Base-by-base conservation (phyloP, 805 yeast species). In the Saturnispora ahearnii region DNA sequence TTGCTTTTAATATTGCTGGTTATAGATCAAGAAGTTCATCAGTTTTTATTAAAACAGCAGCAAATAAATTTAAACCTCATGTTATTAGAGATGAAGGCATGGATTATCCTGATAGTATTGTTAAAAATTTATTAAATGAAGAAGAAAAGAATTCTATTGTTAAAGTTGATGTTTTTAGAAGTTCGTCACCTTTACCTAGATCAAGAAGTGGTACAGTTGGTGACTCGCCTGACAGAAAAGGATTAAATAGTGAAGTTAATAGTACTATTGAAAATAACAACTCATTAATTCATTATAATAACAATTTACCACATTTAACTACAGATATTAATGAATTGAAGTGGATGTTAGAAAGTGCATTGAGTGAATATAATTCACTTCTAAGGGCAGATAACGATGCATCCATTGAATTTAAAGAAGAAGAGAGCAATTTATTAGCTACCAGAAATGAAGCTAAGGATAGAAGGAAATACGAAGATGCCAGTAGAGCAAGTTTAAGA, bases 311-410 rank as follows among this genome's bases (percentile, higher is more conserved):
- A 5, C 65, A 62, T 53, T 48, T 63, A 55, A 70, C 61, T 51
- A 63, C 60, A 7, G 73, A 72, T 57, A 69, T 72, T 37, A 73
- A 69, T 51, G 76, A 72, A 52, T 54, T 73, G 34, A 66, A 73
- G 51, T 71, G 66, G 51, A 57, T 68, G 40, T 56, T 73, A 24
- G 76, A 72, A 54, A 59, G 68, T 5, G 71, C 72, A 1, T 67
- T 72, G 41, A 74, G 70, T 28, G 74, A 72, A 29, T 62, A 71
- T 13, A 65, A 68, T 44, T 56, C 64, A 8, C 57, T 70, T 15
- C 52, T 68, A 52, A 60, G 57, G 26, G 68, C 71, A 15, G 66
- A 65, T 49, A 55, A 56, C 33, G 67, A 64, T 34, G 55, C 63
- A 0, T 60, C 63, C 30, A n/a, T 48, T 5, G 75, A 73, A 38